A percentile compares a stretch with the other conserved stretches of the same genome.
phyloP scores from a whole-genome alignment of 2,329 filamentous ascomycete species.

The Tolypocladium amazonense region DNA sequence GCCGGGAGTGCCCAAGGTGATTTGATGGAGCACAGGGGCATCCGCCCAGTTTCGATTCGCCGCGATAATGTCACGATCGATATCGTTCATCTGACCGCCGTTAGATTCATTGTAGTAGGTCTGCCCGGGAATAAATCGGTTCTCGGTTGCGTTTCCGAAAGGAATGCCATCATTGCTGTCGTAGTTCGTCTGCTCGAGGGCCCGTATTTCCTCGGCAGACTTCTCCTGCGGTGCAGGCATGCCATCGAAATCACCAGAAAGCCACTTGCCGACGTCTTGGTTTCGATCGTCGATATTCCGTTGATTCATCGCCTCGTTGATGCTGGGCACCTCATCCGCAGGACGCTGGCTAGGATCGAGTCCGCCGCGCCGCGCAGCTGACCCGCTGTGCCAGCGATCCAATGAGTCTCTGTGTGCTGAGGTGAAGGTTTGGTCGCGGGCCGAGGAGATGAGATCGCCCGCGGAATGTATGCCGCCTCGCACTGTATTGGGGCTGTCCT shows the following conservation, averaged over 20 bases:
- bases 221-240: slow-evolving; percentile 14
- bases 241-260: slow-evolving; percentile 24
- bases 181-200: slow-evolving; percentile 8
- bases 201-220: slow-evolving; percentile 11
- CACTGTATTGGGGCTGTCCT: slow-evolving; percentile 23
- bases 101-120: slow-evolving; percentile 34
- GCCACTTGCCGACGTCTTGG: slow-evolving; percentile 39
- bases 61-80: slow-evolving; percentile 40
- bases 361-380: slow-evolving; percentile 30
- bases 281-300: slow-evolving; percentile 36
- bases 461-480: slow-evolving; percentile 25
- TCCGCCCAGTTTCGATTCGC: slow-evolving; percentile 38
- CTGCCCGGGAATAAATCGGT: slow-evolving; percentile 36
- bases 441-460: slow-evolving; percentile 26
- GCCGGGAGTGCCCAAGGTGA: slow-evolving; percentile 20
- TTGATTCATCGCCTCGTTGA: slow-evolving; percentile 35
- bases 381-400: slow-evolving; percentile 30
- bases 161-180: slow-evolving; percentile 33
- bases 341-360: slow-evolving; percentile 36
- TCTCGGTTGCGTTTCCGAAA: slow-evolving; percentile 36
- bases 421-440: slow-evolving; percentile 9
- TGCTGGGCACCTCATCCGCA: slow-evolving; percentile 31
- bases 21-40: slow-evolving; percentile 34
- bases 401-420: slow-evolving; percentile 23
- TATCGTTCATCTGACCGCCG: slow-evolving; percentile 30